phyloP scores from a whole-genome alignment of 2,329 filamentous ascomycete species.

The Trichophyton simii region DNA sequence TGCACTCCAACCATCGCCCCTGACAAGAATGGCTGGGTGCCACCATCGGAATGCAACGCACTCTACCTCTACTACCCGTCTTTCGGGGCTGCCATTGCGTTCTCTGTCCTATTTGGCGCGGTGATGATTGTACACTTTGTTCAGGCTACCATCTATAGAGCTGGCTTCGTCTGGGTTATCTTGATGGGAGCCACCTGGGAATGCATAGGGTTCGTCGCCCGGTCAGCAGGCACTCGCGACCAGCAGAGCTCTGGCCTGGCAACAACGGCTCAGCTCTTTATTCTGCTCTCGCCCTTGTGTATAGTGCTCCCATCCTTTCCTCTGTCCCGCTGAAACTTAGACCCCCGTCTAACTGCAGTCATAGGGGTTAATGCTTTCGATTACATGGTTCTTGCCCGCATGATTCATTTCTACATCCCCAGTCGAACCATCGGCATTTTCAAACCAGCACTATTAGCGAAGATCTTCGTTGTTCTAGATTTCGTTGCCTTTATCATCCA shows the following conservation, averaged over 20 bases:
- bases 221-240: constrained; percentile 22
- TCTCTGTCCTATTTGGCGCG: constrained; percentile 8
- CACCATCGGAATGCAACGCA: constrained; percentile 19
- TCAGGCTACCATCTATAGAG: constrained; percentile 11
- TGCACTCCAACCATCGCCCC: constrained; percentile 15
- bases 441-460: constrained; percentile 26
- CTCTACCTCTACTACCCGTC: constrained; percentile 22
- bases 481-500: constrained; percentile 21
- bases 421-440: constrained; percentile 26
- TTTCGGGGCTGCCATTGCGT: constrained; percentile 11
- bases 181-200: constrained; percentile 12
- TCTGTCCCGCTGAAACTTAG: not conserved
- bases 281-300: constrained; percentile 30
- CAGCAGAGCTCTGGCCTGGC: constrained; percentile 29
- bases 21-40: constrained; percentile 18
- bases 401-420: constrained; percentile 35
- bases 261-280: constrained; percentile 25
- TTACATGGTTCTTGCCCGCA: constrained; percentile 37
- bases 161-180: constrained; percentile 15
- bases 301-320: constrained; percentile 31
- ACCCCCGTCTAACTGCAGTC: not conserved
- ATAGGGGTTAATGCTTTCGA: constrained; percentile 34
- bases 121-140: constrained; percentile 8
- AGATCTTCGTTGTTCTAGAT: constrained; percentile 33
- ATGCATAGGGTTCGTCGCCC: not conserved